A percentile compares a stretch with the other conserved stretches of the same genome.
Evolutionary conservation across 441 rosid genomes (phyloP).

Genomic region (Erodium trifolium): DNA sequence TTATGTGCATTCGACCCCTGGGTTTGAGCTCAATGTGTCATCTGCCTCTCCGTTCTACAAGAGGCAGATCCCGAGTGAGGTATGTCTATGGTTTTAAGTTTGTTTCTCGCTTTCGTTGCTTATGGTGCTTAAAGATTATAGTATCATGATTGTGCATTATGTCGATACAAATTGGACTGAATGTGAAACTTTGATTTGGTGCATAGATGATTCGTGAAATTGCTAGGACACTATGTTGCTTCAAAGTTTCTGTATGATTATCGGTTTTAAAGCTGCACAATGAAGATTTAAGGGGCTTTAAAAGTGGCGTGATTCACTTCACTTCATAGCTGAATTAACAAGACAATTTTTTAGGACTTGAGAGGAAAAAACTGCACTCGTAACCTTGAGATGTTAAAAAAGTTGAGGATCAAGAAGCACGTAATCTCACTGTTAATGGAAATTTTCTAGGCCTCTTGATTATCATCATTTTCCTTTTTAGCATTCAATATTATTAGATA

Average conservation of each 20-base stretch:
- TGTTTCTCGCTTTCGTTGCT: neutral
- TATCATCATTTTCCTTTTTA: neutral
- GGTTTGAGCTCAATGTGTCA: constrained; percentile 49
- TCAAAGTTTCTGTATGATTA: neutral
- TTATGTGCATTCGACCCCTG: constrained; percentile 60
- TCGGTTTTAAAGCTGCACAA: neutral
- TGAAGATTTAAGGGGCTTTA: neutral
- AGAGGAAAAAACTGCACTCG: neutral
- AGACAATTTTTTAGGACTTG: neutral
- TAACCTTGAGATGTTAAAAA: neutral
- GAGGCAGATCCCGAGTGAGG: constrained; percentile 81
- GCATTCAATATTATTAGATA: neutral
- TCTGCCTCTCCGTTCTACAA: constrained; percentile 50
- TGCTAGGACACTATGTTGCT: neutral
- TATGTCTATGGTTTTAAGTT: constrained; percentile 7
- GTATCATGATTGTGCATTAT: neutral
- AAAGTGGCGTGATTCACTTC: too few species aligned
- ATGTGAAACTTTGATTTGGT: neutral
- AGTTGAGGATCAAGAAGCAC: neutral
- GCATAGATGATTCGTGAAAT: neutral
- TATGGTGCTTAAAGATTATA: neutral
- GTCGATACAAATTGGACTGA: neutral
- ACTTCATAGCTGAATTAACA: neutral
- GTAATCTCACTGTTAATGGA: neutral
- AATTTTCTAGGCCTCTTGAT: neutral